Conservation (phyloP, 2,329 filamentous ascomycete species). For the Lasiodiplodia gonubiensis region DNA sequence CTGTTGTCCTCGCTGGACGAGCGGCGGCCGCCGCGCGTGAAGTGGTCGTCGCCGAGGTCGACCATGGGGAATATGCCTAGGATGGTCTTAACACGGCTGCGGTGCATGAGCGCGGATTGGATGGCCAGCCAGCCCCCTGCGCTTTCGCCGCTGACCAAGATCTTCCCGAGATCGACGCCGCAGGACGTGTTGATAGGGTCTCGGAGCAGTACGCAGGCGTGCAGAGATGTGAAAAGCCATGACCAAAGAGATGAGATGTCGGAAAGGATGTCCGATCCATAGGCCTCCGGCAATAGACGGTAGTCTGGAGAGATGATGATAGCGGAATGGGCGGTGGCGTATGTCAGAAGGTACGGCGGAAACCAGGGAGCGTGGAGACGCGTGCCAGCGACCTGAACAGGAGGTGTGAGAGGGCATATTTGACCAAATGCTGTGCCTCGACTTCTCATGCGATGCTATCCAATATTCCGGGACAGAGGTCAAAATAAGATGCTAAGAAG, state of each 20-base stretch:
- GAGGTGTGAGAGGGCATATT: conserved; percentile 12
- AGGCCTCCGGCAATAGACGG: conserved; percentile 58
- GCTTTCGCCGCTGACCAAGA: conserved; percentile 45
- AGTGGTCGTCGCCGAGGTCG: conserved; percentile 32
- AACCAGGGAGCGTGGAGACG: conserved; percentile 41
- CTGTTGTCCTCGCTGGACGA: not conserved
- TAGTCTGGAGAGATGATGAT: conserved; percentile 57
- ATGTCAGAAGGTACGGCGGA: conserved; percentile 44
- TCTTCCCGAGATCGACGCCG: conserved; percentile 36
- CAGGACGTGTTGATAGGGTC: conserved; percentile 31
- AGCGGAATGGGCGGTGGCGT: conserved; percentile 48
- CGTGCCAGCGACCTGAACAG: conserved; percentile 36
- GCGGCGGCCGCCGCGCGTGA: conserved; percentile 37
- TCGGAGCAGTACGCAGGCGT: conserved; percentile 14
- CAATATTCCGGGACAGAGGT: conserved; percentile 10
- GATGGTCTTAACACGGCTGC: not conserved
- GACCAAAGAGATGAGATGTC: conserved; percentile 57
- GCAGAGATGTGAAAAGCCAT: conserved; percentile 48
- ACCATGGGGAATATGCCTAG: conserved; percentile 18
- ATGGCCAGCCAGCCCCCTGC: conserved; percentile 49
- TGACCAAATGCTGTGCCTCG: not conserved
- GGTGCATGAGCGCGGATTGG: conserved; percentile 33
- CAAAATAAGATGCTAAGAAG: not conserved
- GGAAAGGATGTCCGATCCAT: conserved; percentile 52
- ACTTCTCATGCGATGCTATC: not conserved